Evolutionary conservation across 208 protist species (phyloP).

Genomic region (Acanthamoeba triangularis): DNA sequence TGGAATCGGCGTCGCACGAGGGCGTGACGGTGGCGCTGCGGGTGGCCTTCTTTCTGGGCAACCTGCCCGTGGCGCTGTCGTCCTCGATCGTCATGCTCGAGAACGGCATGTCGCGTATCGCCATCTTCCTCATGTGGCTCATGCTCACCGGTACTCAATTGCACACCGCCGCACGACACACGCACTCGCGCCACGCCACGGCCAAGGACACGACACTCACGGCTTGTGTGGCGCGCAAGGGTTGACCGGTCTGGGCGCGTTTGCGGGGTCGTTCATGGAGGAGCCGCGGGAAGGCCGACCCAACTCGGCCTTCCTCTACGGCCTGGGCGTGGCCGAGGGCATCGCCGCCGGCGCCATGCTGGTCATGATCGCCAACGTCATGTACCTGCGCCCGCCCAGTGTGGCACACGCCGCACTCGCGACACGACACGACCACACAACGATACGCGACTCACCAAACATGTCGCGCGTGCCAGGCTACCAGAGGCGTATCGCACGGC

Average conservation of each 20-base stretch:
- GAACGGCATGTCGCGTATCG: neutral
- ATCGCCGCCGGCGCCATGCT: constrained; percentile 1
- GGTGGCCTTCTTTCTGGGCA: constrained; percentile 16
- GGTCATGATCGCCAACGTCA: constrained; percentile 34
- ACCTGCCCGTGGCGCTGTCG: neutral
- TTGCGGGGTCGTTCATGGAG: neutral
- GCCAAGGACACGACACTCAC: neutral
- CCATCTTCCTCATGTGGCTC: constrained; percentile 10
- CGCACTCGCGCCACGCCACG: neutral
- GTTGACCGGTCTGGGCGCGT: neutral
- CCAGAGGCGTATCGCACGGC: neutral
- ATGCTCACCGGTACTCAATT: neutral
- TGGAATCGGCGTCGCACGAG: neutral
- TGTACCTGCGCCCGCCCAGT: neutral
- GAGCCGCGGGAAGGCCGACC: neutral
- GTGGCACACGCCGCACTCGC: neutral
- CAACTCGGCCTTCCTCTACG: neutral
- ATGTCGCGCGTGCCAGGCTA: neutral
- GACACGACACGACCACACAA: too few species aligned
- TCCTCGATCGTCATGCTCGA: neutral
- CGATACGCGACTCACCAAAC: neutral
- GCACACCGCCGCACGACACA: neutral
- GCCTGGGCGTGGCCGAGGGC: neutral
- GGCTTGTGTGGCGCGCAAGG: too few species aligned
- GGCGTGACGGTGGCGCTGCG: neutral